Conservation (phyloP, 2,329 filamentous ascomycete species). For the Colletotrichum sojae region DNA sequence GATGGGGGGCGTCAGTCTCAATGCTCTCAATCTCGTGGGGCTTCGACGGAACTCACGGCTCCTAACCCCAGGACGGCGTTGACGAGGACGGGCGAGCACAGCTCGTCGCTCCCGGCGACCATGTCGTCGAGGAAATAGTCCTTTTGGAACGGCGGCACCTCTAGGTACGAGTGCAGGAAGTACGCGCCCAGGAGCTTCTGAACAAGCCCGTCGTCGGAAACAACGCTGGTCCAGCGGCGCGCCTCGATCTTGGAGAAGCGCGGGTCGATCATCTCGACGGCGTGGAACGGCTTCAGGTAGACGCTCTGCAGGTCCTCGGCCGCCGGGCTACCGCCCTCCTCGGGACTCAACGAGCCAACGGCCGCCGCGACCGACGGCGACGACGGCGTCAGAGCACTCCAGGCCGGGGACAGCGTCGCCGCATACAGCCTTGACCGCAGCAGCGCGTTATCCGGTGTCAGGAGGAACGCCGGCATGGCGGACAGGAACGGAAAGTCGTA, state of each 20-base stretch:
- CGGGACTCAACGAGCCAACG: no score
- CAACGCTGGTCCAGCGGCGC: conserved; percentile 47
- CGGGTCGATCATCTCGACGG: conserved; percentile 52
- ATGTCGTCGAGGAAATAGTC: conserved; percentile 48
- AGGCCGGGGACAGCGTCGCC: not conserved
- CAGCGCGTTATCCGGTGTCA: not conserved
- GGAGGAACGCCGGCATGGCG: not conserved
- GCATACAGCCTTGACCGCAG: not conserved
- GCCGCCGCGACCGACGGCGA: not conserved
- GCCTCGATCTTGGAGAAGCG: conserved; percentile 47
- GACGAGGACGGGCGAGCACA: conserved; percentile 47
- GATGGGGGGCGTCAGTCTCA: not conserved
- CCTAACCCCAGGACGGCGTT: conserved; percentile 47
- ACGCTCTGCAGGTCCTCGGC: conserved; percentile 15
- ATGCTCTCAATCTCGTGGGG: no score
- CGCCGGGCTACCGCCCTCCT: no score
- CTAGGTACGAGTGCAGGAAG: conserved; percentile 43
- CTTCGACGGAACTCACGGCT: conserved; percentile 43
- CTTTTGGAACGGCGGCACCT: conserved; percentile 45
- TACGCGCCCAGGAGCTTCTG: conserved; percentile 43
- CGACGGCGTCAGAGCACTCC: no score
- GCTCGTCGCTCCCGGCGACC: conserved; percentile 34
- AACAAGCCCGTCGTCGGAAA: conserved; percentile 45
- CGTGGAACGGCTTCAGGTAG: conserved; percentile 55
- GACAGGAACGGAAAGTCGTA: not conserved